A percentile compares a stretch with the other conserved stretches of the same genome.
Evolutionary conservation across 2,329 filamentous ascomycete species (phyloP).

Genomic region (Curvularia eragrostidis): DNA sequence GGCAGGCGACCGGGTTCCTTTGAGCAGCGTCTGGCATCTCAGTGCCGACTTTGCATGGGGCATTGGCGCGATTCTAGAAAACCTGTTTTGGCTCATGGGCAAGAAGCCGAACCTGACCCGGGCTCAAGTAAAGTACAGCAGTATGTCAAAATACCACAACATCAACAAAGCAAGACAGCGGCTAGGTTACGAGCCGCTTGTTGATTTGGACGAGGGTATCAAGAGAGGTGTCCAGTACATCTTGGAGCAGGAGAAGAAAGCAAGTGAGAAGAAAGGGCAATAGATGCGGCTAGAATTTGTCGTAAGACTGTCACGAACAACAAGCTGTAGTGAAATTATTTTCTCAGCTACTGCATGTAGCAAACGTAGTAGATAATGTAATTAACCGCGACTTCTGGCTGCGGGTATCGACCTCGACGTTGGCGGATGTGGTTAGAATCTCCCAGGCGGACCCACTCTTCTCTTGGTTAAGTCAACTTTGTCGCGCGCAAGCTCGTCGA

Average conservation of each 20-base stretch:
- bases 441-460: constrained; percentile 18
- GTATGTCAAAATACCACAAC: constrained; percentile 79
- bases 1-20: constrained; percentile 50
- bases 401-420: background rate
- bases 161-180: constrained; percentile 76
- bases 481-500: constrained; percentile 14
- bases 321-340: background rate
- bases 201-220: constrained; percentile 69
- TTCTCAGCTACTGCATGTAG: background rate
- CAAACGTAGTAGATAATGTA: constrained; percentile 4
- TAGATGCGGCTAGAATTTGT: constrained; percentile 9
- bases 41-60: constrained; percentile 51
- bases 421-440: constrained; percentile 14
- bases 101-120: constrained; percentile 56
- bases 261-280: constrained; percentile 46
- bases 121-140: constrained; percentile 66
- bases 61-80: constrained; percentile 55
- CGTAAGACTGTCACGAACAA: background rate
- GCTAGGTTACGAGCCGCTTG: constrained; percentile 72
- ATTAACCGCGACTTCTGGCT: background rate
- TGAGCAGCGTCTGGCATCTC: constrained; percentile 53
- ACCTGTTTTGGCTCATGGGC: constrained; percentile 54
- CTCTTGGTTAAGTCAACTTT: constrained; percentile 16
- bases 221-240: constrained; percentile 55
- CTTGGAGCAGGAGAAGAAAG: constrained; percentile 41